Base-by-base conservation (phyloP, 495 filamentous ascomycete species). In the Penicillium atrosanguineum region DNA sequence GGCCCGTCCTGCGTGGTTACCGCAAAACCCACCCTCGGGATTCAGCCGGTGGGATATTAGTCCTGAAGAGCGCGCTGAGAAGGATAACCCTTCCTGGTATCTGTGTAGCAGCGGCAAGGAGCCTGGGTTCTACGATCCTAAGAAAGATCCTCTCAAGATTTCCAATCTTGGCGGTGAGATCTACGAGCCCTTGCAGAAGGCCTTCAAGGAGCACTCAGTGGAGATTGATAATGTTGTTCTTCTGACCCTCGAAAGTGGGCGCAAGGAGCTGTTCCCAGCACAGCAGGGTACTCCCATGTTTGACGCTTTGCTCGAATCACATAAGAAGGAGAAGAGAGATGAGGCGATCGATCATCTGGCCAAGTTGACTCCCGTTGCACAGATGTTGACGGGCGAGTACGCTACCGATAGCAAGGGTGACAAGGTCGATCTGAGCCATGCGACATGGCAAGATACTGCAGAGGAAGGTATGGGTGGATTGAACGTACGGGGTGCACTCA, bases 251-350 rank as follows among this genome's bases (percentile, higher is more conserved):
- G 75, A 79, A 55, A 76, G 72, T 48, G 74, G 73, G 7, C 65
- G 75, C 39, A 79, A 77, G 46, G 74, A 79, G 36, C 53, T 76
- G 36, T 79, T 79, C 52, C 75, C 75, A 4, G 60, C 73, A 46
- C 67, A 74, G 46, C 69, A 74, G 37, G 69, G 69, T 11, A 69
- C 64, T 11, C 59, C 60, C 7, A 48, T 79, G 20, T 74, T 76
- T 29, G 62, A 75, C 18, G 58, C 57, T n/a, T 59, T 79, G 6
- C 56, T 69, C 25, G 62, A 64, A 11, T 68, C 70, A 20, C 61
- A 67, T 43, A 41, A 53, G 14, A 55, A 63, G 26, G 36, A 62
- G 4, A 50, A 61, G 0, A 28, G 54, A 15, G 46, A 61, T 2
- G 46, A 55, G 14, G 63, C 61, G 11, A 64, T 68, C 21, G 64